Evolutionary conservation across 768 basidiomycete species (phyloP), one percentile per base, ranked within the genome.

Genomic region (Amanita pallidorosea): DNA sequence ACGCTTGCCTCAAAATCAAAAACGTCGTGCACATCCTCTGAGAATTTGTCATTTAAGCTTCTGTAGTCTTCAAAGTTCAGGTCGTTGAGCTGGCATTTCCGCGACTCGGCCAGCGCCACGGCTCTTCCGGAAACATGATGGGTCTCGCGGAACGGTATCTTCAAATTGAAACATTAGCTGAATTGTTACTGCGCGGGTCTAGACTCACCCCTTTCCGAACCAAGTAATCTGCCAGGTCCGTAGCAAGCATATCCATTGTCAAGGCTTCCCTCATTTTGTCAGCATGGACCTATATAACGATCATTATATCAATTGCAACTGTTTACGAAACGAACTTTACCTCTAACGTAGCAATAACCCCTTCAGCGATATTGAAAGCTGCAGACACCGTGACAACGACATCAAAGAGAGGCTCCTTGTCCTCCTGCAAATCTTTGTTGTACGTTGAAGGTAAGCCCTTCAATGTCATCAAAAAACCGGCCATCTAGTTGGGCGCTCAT

Each of bases 341-440:
- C 64, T 82, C 82, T 67, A 99, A 67, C 4, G 95, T 96, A 15
- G 89, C 82, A 56, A 99, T 74, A 43, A 97, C 95, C 20, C 96
- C 96, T 65, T 96, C 91, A 1, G 93, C 83, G 57, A 99, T 98
- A 62, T 85, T 80, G 58, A 98, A 74, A 27, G 84, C 94, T 17
- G 90, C 89, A 13, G 83, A 81, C 37, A 96, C 65, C 35, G 88
- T 97, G 61, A 94, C 91, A 12, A 95, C 87, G 8, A 86, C 72
- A 61, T 99, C 96, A 56, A 98, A 98, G 50, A 99, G 68, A 2
- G 96, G 94, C 61, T 99, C 96, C 66, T 99, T 97, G 66, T 95
- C 92, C 66, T 99, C 96, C 66, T 98, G 96, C 41, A 99, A 71
- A 68, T 99, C 96, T 66, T 99, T 99, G 75, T 99, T 98, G 71